Conservation (phyloP, 148 eudicot species). For the Rhododendron molle region DNA sequence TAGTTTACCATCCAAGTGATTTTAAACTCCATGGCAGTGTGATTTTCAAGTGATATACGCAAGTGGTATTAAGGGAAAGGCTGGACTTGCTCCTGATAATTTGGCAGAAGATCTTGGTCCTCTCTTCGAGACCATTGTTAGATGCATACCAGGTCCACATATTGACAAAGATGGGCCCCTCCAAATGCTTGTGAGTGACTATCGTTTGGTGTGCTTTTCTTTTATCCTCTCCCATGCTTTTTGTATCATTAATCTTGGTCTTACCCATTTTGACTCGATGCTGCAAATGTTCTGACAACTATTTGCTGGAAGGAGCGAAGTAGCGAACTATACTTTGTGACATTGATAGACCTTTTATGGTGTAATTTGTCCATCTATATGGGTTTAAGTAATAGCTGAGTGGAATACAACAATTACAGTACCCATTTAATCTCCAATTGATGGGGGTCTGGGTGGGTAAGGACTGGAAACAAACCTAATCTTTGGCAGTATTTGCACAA, state of each 20-base stretch:
- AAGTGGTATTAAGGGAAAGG: constrained; percentile 86
- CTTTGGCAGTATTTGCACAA: neutral
- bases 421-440: neutral
- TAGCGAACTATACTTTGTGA: neutral
- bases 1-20: neutral
- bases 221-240: neutral
- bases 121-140: constrained; percentile 71
- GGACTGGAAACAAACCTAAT: neutral
- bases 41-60: constrained; percentile 98
- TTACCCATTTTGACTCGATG: neutral
- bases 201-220: constrained; percentile 1
- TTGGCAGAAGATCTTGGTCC: constrained; percentile 98
- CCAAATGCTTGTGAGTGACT: constrained; percentile 94
- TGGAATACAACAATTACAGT: neutral
- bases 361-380: neutral
- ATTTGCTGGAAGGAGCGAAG: neutral
- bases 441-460: neutral
- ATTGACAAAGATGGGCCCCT: constrained; percentile 88
- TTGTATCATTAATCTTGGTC: neutral
- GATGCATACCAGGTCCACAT: constrained; percentile 97
- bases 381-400: neutral
- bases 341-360: neutral
- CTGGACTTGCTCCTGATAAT: constrained; percentile 89
- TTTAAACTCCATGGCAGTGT: constrained; percentile 49
- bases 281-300: neutral